Conservation (phyloP, 2,329 filamentous ascomycete genomes). For the Exophiala oligosperma region DNA sequence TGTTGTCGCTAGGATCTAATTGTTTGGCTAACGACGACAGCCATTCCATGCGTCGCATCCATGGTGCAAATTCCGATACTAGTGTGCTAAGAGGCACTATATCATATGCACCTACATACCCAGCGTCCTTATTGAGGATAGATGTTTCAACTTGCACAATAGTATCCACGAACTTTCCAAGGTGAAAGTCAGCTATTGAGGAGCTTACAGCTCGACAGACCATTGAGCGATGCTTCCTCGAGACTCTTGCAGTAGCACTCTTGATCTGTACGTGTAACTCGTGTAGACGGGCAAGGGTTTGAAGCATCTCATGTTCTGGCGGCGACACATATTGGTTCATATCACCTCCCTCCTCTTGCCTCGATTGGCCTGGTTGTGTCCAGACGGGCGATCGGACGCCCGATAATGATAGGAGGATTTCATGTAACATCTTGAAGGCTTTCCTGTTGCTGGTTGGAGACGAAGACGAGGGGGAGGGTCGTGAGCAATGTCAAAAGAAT, state of each 20-base stretch:
- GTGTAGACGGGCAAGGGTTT: constrained; percentile 74
- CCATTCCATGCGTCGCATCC: constrained; percentile 84
- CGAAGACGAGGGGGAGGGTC: constrained; percentile 14
- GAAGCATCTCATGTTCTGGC: constrained; percentile 78
- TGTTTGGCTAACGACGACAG: constrained; percentile 72
- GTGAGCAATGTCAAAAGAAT: constrained; percentile 12
- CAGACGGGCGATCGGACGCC: constrained; percentile 86
- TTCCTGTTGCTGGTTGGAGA: background rate
- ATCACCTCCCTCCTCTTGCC: constrained; percentile 50
- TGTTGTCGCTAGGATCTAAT: constrained; percentile 54
- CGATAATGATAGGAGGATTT: constrained; percentile 94
- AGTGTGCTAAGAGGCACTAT: constrained; percentile 89
- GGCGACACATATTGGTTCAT: constrained; percentile 61
- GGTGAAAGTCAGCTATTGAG: constrained; percentile 70
- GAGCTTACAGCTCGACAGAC: constrained; percentile 87
- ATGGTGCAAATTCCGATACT: constrained; percentile 80
- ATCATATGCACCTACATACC: constrained; percentile 83
- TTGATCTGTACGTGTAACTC: constrained; percentile 74
- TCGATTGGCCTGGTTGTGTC: constrained; percentile 52
- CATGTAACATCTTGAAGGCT: constrained; percentile 80
- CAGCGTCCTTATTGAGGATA: constrained; percentile 74
- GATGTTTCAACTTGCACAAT: constrained; percentile 80
- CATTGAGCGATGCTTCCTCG: constrained; percentile 70
- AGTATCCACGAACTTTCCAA: constrained; percentile 78
- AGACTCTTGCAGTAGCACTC: constrained; percentile 65